Conservation (phyloP, 805 yeast species). For the Pichia paraexigua region DNA sequence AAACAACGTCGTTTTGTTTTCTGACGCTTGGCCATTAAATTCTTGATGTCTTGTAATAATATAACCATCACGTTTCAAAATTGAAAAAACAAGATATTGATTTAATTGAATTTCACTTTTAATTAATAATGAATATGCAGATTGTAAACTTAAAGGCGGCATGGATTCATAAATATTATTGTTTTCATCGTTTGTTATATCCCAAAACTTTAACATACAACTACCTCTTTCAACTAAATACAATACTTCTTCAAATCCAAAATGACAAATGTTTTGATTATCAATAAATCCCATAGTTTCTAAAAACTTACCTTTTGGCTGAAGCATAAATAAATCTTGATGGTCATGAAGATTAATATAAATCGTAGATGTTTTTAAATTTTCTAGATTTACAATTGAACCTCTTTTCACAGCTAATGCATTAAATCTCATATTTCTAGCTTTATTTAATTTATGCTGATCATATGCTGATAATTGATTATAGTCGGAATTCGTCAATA, state of each 20-base stretch:
- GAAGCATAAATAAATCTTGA: slow-evolving; percentile 26
- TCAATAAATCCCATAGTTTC: slow-evolving; percentile 63
- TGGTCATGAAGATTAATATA: slow-evolving; percentile 11
- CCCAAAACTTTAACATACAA: slow-evolving; percentile 22
- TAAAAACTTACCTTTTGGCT: slow-evolving; percentile 64
- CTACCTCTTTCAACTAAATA: slow-evolving; percentile 81
- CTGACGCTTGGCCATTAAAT: slow-evolving; percentile 4
- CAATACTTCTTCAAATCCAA: slow-evolving; percentile 60
- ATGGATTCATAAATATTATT: slow-evolving; percentile 23
- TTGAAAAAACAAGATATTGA: slow-evolving; percentile 58
- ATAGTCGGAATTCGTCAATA: slow-evolving; percentile 11
- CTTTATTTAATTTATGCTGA: slow-evolving; percentile 33
- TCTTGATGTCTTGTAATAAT: slow-evolving; percentile 36
- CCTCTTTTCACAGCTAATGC: slow-evolving; percentile 52
- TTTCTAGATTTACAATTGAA: slow-evolving; percentile 15
- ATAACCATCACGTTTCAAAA: slow-evolving; percentile 73
- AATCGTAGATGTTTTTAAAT: slow-evolving; percentile 23
- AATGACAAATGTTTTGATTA: slow-evolving; percentile 35
- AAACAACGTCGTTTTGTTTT: background rate
- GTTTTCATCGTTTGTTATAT: slow-evolving; percentile 15
- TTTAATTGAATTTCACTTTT: slow-evolving; percentile 33
- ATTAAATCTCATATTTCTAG: slow-evolving; percentile 64
- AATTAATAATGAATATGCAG: slow-evolving; percentile 49
- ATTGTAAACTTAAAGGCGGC: slow-evolving; percentile 50
- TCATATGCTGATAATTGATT: slow-evolving; percentile 22